Evolutionary conservation across 495 filamentous ascomycete genomes (phyloP), one percentile per base, ranked within the genome.

Genomic region (Neurospora terricola): DNA sequence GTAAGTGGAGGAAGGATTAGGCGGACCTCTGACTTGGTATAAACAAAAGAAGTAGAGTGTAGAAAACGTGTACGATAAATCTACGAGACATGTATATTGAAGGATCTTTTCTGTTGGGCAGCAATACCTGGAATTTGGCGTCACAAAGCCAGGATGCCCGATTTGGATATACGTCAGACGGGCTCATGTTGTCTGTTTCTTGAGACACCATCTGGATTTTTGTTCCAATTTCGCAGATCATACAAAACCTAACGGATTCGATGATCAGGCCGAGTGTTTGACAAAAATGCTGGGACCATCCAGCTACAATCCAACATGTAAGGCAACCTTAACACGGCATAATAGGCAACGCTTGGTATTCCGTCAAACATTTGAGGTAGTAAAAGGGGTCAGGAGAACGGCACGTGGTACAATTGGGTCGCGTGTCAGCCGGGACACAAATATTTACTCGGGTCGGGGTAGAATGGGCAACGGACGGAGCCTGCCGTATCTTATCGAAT

Each of bases 1-100:
- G 89, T 6, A 83, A 36, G n/a, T 42, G 69, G 18, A 74, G 73
- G 71, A 75, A 30, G 71, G 39, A 71, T 37, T 76, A 34, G 59
- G n/a, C n/a, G 8, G 36, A 54, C 30, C 16, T 36, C 42, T 34
- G 16, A 16, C 30, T 10, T 42, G 27, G 14, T 21, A 39, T 30
- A 38, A 36, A 21, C 6, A 42, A 36, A 30, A 73, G 11, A 43
- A 40, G 70, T 6, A 18, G 23, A 59, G 12, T 66, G 54, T 66
- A 66, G 27, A 66, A 36, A 18, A 66, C 7, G 3, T 66, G 54
- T 66, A 66, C 30, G 54, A 66, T 34, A 66, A 66, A 14, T 34
- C 14, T 8, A 34, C 27, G 54, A 11, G 27, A 34, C 54, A 1
- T 66, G 30, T 34, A 66, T 16, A 66, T 34, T 36, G 14, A 34